Conservation (phyloP, 202 grass and related monocot genomes). For the Schoenoplectus triqueter region DNA sequence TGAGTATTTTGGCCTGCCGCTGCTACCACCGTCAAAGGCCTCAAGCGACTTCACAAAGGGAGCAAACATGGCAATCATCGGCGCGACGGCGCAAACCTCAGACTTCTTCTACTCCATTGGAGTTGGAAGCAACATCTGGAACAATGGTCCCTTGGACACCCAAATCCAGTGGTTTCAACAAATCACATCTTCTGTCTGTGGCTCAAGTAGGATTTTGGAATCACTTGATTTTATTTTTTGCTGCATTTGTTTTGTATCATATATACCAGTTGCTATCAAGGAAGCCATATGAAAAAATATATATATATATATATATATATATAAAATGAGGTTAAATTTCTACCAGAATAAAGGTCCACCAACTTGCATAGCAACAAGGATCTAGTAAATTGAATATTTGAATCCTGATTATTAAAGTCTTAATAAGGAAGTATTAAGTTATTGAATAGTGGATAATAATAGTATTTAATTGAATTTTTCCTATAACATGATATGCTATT, state of each 20-base stretch:
- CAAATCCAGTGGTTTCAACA: conserved; percentile 89
- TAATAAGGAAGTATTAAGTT: background rate
- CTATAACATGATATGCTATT: background rate
- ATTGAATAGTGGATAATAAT: conserved; percentile 17
- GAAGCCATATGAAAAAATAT: background rate
- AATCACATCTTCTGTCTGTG: conserved; percentile 56
- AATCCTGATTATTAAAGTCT: background rate
- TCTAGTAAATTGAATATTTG: background rate
- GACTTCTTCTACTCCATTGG: conserved; percentile 76
- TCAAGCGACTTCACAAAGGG: conserved; percentile 69
- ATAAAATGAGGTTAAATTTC: too few species aligned
- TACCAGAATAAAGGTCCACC: conserved; percentile 2
- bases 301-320: background rate
- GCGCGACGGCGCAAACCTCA: conserved; percentile 68
- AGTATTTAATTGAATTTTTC: background rate
- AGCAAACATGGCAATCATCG: conserved; percentile 92
- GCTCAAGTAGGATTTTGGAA: background rate
- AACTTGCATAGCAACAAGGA: background rate
- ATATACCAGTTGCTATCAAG: background rate
- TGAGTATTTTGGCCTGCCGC: conserved; percentile 63
- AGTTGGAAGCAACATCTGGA: conserved; percentile 72
- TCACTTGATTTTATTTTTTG: too few species aligned
- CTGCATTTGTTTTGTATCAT: background rate
- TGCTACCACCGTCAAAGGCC: conserved; percentile 72
- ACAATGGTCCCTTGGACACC: conserved; percentile 71